phyloP scores from a whole-genome alignment of 2,329 filamentous ascomycete species.

The Cadophora luteo-olivacea region DNA sequence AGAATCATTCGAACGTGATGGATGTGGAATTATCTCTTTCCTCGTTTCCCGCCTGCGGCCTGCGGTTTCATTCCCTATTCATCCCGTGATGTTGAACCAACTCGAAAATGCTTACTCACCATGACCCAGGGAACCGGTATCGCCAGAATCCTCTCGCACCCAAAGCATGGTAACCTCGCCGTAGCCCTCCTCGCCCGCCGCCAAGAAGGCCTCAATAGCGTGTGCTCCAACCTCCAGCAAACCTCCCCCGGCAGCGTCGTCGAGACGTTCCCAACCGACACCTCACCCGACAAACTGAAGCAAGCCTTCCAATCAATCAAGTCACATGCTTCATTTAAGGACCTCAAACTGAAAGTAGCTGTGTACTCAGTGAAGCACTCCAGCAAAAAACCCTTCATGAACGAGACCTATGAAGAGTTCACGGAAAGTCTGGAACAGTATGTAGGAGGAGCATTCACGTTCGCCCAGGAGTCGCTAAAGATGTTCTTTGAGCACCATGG shows the following conservation, averaged over 20 bases:
- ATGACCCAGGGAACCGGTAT: conserved; percentile 58
- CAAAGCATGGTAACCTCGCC: conserved; percentile 59
- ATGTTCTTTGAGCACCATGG: conserved; percentile 59
- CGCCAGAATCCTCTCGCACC: conserved; percentile 60
- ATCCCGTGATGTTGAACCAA: background rate
- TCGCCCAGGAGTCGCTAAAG: conserved; percentile 59
- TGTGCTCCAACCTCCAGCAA: conserved; percentile 50
- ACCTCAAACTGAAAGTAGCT: conserved; percentile 57
- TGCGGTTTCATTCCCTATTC: no score
- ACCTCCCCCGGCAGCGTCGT: conserved; percentile 52
- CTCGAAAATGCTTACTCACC: background rate
- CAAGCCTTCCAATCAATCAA: conserved; percentile 57
- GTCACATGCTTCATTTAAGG: conserved; percentile 53
- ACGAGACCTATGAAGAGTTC: conserved; percentile 58
- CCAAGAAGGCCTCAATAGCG: conserved; percentile 51
- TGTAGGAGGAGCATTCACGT: conserved; percentile 61
- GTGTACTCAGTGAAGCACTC: conserved; percentile 64
- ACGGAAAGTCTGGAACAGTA: conserved; percentile 56
- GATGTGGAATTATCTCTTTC: no score
- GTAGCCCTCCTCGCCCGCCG: conserved; percentile 60
- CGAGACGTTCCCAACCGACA: conserved; percentile 59
- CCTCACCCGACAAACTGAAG: conserved; percentile 52
- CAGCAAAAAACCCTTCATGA: conserved; percentile 60
- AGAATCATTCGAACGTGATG: no score
- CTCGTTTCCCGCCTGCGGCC: background rate